Conservation (phyloP, 345 rosid species). For the sweet orange (Citrus sinensis) region DVS_A1.0 CM039166.1:11974001-11974500, state of each 20-base stretch:
- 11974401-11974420: background rate
- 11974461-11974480: background rate
- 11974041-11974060: background rate
- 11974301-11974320: background rate
- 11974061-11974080: background rate
- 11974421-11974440: background rate
- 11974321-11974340: background rate
- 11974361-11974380: background rate
- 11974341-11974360: too few species aligned
- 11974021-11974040: background rate
- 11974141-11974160: background rate
- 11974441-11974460: background rate
- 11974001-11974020: background rate
- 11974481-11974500: too few species aligned
- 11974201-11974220: background rate
- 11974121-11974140: conserved; percentile 5
- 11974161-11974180: background rate
- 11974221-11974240: background rate
- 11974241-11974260: background rate
- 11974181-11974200: background rate
- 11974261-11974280: too few species aligned
- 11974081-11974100: background rate
- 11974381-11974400: background rate
- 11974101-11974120: background rate
- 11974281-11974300: background rate